phyloP scores from a whole-genome alignment of 306 rosid species.

The Glycine soja region DNA sequence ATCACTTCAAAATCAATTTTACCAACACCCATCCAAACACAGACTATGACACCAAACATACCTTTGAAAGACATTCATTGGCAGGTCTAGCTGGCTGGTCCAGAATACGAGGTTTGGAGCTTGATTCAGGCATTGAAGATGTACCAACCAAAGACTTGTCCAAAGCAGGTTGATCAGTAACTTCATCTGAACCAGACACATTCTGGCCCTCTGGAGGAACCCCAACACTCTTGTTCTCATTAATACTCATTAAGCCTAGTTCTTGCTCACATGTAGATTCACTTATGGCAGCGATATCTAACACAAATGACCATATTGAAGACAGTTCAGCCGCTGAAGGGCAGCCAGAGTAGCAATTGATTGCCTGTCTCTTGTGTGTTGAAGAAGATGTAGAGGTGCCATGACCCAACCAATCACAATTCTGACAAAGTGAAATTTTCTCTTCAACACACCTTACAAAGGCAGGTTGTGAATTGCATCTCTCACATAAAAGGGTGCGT shows the following conservation, averaged over 20 bases:
- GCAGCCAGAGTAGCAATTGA: constrained; percentile 90
- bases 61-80: constrained; percentile 72
- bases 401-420: constrained; percentile 90
- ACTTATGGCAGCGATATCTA: constrained; percentile 58
- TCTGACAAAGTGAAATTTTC: constrained; percentile 86
- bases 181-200: constrained; percentile 55
- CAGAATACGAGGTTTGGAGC: constrained; percentile 50
- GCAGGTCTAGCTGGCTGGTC: constrained; percentile 59
- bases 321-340: constrained; percentile 91
- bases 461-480: constrained; percentile 88
- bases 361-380: constrained; percentile 72
- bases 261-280: constrained; percentile 86
- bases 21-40: too few relatives aligned
- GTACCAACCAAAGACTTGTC: constrained; percentile 60
- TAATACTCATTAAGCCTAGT: constrained; percentile 87
- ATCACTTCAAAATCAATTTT: too few relatives aligned
- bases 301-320: constrained; percentile 88
- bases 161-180: constrained; percentile 39
- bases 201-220: constrained; percentile 58
- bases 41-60: constrained; percentile 35
- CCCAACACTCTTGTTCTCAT: constrained; percentile 62
- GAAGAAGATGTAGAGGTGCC: constrained; percentile 65
- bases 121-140: constrained; percentile 62
- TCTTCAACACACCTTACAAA: constrained; percentile 83
- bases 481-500: constrained; percentile 85